phyloP scores from a whole-genome alignment of 306 rosid genomes.

The Hippophae rhamnoides region DNA sequence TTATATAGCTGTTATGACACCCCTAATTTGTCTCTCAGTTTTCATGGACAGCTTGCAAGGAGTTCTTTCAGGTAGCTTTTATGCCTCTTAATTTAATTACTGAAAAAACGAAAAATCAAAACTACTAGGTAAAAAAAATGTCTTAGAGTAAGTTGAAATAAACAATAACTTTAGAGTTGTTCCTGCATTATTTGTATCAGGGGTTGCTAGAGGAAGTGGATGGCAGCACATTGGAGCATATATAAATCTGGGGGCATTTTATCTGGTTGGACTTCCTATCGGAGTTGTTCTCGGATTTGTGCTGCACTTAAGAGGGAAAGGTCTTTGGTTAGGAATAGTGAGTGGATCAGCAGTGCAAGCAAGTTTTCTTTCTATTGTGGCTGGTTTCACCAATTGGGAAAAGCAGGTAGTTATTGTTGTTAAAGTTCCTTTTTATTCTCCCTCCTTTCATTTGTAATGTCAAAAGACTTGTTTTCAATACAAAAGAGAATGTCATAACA shows the following conservation, averaged over 20 bases:
- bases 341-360: slow-evolving; percentile 24
- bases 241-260: slow-evolving; percentile 42
- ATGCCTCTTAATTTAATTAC: background rate
- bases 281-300: slow-evolving; percentile 25
- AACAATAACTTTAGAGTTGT: background rate
- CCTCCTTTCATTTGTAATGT: no score
- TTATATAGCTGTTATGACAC: slow-evolving; percentile 32
- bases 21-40: slow-evolving; percentile 30
- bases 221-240: slow-evolving; percentile 36
- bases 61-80: slow-evolving; percentile 26
- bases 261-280: slow-evolving; percentile 33
- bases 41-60: slow-evolving; percentile 26
- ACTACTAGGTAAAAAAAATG: no score
- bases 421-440: no score
- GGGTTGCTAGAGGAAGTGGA: slow-evolving; percentile 41
- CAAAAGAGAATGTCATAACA: no score
- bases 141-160: background rate
- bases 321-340: slow-evolving; percentile 48
- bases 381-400: slow-evolving; percentile 28
- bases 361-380: slow-evolving; percentile 14
- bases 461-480: no score
- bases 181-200: slow-evolving; percentile 17
- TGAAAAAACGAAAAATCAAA: no score
- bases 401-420: slow-evolving; percentile 17
- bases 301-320: slow-evolving; percentile 25